These are phyloP conservation scores for Elongisporangium anandrum DNA, from an alignment of 352 stramenopile species.

Conservation along the genomic window DNA sequence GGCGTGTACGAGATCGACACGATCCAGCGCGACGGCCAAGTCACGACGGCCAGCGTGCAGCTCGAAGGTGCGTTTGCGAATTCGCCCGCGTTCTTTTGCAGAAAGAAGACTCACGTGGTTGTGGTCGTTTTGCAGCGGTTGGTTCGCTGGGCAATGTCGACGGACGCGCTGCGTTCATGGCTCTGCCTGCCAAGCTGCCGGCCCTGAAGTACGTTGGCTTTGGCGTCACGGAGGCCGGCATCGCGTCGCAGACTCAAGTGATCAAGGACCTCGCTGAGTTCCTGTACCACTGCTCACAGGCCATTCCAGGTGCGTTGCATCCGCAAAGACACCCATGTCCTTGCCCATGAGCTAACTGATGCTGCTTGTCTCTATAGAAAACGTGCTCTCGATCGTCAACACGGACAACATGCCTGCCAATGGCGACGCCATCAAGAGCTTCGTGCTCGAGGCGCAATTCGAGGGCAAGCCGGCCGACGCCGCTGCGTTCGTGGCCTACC, in stretches of 20 bases:
- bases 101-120: constrained; percentile 3
- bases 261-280: constrained; percentile 58
- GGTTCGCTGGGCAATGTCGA: constrained; percentile 28
- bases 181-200: constrained; percentile 27
- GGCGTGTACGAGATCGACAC: constrained; percentile 67
- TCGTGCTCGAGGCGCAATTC: constrained; percentile 24
- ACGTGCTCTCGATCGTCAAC: constrained; percentile 65
- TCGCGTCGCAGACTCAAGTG: constrained; percentile 18
- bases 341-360: neutral
- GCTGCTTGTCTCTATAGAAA: constrained; percentile 17
- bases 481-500: constrained; percentile 27
- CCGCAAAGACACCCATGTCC: neutral
- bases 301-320: constrained; percentile 26
- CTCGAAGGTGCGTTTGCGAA: constrained; percentile 13
- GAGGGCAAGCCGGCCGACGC: constrained; percentile 13
- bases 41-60: constrained; percentile 31
- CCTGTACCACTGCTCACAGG: constrained; percentile 29
- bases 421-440: constrained; percentile 48
- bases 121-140: constrained; percentile 11
- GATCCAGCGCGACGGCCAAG: constrained; percentile 37
- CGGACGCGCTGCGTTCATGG: constrained; percentile 29
- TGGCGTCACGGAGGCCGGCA: constrained; percentile 59
- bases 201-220: constrained; percentile 51
- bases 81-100: neutral
- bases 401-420: constrained; percentile 80